Conservation (phyloP, 305 asterid genomes). For the Fraxinus sp. region DNA sequence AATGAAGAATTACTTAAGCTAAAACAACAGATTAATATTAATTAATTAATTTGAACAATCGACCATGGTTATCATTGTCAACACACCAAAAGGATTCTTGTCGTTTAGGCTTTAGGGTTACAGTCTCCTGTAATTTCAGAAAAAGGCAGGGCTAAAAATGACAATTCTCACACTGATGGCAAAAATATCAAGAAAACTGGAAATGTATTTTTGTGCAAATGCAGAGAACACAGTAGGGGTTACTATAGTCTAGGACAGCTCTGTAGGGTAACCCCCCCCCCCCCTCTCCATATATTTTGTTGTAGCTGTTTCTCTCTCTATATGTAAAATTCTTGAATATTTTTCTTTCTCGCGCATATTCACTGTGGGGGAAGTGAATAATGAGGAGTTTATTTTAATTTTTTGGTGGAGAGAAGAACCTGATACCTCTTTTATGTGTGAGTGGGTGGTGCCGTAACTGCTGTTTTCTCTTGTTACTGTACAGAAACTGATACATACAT, state of each 20-base stretch:
- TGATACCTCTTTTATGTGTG: constrained; percentile 56
- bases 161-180: constrained; percentile 17
- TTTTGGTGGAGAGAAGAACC: constrained; percentile 61
- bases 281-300: background rate
- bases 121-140: constrained; percentile 24
- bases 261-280: constrained; percentile 29
- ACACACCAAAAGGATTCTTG: constrained; percentile 27
- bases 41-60: background rate
- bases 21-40: background rate
- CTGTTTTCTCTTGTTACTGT: constrained; percentile 35
- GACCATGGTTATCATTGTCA: constrained; percentile 37
- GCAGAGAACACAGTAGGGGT: constrained; percentile 36
- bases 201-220: background rate
- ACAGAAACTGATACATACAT: constrained; percentile 18
- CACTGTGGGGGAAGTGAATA: constrained; percentile 45
- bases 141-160: constrained; percentile 25
- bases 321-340: constrained; percentile 24
- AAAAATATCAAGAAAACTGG: constrained; percentile 28
- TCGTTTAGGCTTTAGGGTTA: constrained; percentile 32
- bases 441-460: constrained; percentile 57
- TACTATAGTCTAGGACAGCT: constrained; percentile 62
- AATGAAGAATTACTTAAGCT: background rate
- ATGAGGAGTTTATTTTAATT: constrained; percentile 41
- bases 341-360: constrained; percentile 41
- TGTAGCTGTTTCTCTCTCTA: constrained; percentile 10